These are phyloP conservation scores for Ciborinia camelliae DNA, from an alignment of 2,329 filamentous ascomycete genomes.

Conservation along the genomic window DNA sequence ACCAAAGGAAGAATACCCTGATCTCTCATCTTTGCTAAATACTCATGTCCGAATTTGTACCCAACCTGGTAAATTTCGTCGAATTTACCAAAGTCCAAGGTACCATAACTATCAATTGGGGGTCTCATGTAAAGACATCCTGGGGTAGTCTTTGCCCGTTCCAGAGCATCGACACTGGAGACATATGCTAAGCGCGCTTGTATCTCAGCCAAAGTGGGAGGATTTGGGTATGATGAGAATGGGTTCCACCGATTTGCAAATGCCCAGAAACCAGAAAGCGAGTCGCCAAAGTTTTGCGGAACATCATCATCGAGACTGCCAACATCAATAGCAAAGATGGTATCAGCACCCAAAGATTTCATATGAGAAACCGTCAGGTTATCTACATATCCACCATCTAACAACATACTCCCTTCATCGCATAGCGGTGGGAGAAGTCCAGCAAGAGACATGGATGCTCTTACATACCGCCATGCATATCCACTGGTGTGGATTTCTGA, in stretches of 20 bases:
- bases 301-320: constrained; percentile 88
- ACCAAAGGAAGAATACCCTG: constrained; percentile 70
- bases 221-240: constrained; percentile 83
- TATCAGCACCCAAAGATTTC: constrained; percentile 88
- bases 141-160: constrained; percentile 84
- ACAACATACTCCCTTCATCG: constrained; percentile 93
- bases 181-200: constrained; percentile 94
- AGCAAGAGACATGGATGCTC: constrained; percentile 94
- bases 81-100: constrained; percentile 94
- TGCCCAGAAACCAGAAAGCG: constrained; percentile 91
- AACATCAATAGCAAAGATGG: constrained; percentile 95
- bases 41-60: constrained; percentile 80
- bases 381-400: constrained; percentile 96
- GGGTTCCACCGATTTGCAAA: constrained; percentile 96
- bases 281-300: constrained; percentile 90
- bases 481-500: constrained; percentile 92
- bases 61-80: constrained; percentile 93
- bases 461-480: constrained; percentile 95
- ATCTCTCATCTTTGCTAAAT: constrained; percentile 70
- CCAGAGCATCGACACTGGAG: constrained; percentile 87
- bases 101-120: constrained; percentile 89
- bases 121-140: constrained; percentile 97
- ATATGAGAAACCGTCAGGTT: constrained; percentile 96
- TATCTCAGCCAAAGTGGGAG: constrained; percentile 91
- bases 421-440: constrained; percentile 90